Conservation (phyloP, 805 yeast genomes). For the Candida silvatica region DNA sequence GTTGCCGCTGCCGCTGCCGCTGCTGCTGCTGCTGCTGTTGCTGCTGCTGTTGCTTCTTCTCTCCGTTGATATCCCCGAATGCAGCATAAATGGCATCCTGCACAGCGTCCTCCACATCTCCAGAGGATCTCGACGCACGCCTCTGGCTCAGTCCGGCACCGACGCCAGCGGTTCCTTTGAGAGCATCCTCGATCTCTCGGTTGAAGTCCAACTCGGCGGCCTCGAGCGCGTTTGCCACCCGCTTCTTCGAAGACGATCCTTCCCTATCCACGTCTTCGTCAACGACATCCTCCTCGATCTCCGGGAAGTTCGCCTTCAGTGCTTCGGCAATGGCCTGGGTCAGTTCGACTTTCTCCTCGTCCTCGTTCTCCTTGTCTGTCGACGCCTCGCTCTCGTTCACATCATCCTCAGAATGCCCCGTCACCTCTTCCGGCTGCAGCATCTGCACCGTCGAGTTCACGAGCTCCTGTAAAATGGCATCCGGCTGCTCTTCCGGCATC, state of each 20-base stretch:
- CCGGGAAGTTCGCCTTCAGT: constrained; percentile 2
- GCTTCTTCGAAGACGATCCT: constrained; percentile 3
- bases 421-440: background rate
- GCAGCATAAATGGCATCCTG: constrained; percentile 12
- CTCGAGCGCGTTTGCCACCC: constrained; percentile 1
- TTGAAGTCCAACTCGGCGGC: constrained; percentile 11
- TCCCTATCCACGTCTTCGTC: background rate
- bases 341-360: constrained; percentile 2
- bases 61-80: constrained; percentile 6
- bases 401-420: too few species aligned
- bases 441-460: constrained; percentile 4
- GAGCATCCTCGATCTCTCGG: constrained; percentile 19
- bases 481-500: constrained; percentile 1
- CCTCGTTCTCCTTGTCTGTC: constrained; percentile 1
- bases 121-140: constrained; percentile 7
- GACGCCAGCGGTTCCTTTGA: constrained; percentile 7
- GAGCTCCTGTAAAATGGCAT: constrained; percentile 6
- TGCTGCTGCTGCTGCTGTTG: background rate
- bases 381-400: too few species aligned
- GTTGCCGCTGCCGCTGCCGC: background rate
- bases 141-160: constrained; percentile 2
- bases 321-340: constrained; percentile 11
- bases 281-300: background rate
- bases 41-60: background rate
- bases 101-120: constrained; percentile 11